Base-by-base conservation (phyloP, 2,329 filamentous ascomycete species). In the Ampelomyces quisqualis region DNA sequence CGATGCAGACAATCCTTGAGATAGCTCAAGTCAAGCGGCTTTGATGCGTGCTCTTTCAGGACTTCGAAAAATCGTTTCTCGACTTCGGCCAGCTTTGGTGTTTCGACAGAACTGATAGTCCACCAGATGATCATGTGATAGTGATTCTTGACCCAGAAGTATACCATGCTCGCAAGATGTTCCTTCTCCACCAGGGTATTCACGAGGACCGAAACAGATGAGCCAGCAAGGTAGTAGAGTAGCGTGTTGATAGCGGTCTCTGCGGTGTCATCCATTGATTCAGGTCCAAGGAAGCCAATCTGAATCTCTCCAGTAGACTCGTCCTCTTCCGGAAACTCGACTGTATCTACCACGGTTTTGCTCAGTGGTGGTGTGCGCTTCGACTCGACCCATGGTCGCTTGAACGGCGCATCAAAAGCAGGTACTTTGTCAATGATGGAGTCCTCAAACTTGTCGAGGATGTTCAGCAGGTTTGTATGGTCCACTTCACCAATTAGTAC, bases 281-380 rank as follows among this genome's bases (percentile, higher is more conserved):
- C 78, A 0, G 93, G 93, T 1, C 93, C 93, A 40, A 97, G 82
- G 70, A 94, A 95, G 1, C 80, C 86, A 14, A 96, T 82, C 34
- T 88, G 73, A 34, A 97, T 82, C 63, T 97, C 91, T 24, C 93
- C 93, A 40, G 84, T 87, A 0, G 89, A 91, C 64, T 98, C 93
- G 53, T 98, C 93, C 58, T 96, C 91, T 64, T 98, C 93, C 0
- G 93, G 93, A 58, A 98, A 98, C 49, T 95, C 85, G 19, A 95
- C 85, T 0, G 78, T 88, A 52, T 91, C 81, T 9, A 95, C 70
- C 8, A 84, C 75, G 0, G 88, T 89, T 63, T 87, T 77, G 20
- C 79, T 78, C 19, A 98, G 73, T 0, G 81, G 70, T 2, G 88
- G 85, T 0, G 89, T 84, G 51, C 87, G 86, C 38, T 82, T 79